Percentiles rank a stretch among this genome's conserved stretches.
Evolutionary conservation across 768 basidiomycete genomes (phyloP).

Genomic region (Boletus insuetus): DNA sequence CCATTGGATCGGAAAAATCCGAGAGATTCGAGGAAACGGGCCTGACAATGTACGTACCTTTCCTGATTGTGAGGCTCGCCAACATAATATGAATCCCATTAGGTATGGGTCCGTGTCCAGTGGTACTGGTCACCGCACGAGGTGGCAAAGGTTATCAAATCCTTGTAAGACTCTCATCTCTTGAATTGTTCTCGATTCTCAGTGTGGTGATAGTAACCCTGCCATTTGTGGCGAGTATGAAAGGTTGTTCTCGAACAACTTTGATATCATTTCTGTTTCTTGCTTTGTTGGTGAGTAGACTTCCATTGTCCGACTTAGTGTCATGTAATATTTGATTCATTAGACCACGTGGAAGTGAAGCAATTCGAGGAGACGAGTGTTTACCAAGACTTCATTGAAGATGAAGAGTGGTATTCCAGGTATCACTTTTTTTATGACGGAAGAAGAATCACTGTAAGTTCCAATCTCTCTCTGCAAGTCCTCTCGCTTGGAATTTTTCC

Average conservation of each 20-base stretch:
- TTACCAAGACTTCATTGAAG: constrained; percentile 39
- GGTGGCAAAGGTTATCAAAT: constrained; percentile 40
- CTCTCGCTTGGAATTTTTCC: neutral
- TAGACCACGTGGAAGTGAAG: constrained; percentile 37
- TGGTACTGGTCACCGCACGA: constrained; percentile 59
- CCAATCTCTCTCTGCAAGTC: neutral
- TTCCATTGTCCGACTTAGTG: neutral
- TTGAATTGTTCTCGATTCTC: neutral
- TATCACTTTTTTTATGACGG: constrained; percentile 40
- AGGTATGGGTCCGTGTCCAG: constrained; percentile 54
- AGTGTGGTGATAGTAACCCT: constrained; percentile 34
- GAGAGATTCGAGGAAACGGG: constrained; percentile 38
- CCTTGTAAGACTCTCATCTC: constrained; percentile 42
- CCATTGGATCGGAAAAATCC: constrained; percentile 53
- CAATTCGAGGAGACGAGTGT: constrained; percentile 39
- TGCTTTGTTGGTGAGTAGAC: constrained; percentile 44
- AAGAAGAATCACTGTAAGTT: constrained; percentile 36
- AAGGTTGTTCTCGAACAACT: constrained; percentile 46
- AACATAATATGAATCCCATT: neutral
- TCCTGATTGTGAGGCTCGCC: neutral
- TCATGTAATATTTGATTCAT: neutral
- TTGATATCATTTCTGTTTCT: constrained; percentile 44
- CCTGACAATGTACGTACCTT: constrained; percentile 30
- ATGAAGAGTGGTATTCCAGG: constrained; percentile 45
- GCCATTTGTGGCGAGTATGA: constrained; percentile 45